phyloP scores from a whole-genome alignment of 371 early-diverging fungal species.

The Lichtheimia ramosa region DNA sequence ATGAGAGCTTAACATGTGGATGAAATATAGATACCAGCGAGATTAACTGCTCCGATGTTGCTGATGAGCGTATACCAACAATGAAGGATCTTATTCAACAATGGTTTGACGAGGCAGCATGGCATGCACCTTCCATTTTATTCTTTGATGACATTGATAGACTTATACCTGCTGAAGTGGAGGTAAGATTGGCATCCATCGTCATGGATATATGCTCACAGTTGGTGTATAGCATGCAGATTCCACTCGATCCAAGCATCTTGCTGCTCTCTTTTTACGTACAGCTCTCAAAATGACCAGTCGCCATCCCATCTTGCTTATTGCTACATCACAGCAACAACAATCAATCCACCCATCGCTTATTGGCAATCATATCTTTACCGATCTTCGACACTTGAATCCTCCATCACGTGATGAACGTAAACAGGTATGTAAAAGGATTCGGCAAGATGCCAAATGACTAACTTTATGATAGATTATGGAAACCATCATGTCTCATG shows the following conservation, averaged over 20 bases:
- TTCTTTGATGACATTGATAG: conserved; percentile 98
- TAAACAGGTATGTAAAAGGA: conserved; percentile 40
- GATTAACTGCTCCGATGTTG: conserved; percentile 66
- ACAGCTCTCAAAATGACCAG: conserved; percentile 44
- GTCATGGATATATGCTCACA: neutral
- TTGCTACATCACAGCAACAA: conserved; percentile 75
- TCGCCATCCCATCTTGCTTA: conserved; percentile 56
- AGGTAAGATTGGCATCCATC: conserved; percentile 38
- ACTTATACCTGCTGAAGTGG: conserved; percentile 82
- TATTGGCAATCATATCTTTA: conserved; percentile 66
- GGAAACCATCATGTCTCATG: conserved; percentile 54
- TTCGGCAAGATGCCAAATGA: neutral
- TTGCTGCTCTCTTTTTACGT: conserved; percentile 67
- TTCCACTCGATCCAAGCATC: conserved; percentile 66
- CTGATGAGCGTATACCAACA: conserved; percentile 62
- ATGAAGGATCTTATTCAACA: conserved; percentile 65
- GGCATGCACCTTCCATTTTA: conserved; percentile 82
- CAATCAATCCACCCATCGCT: conserved; percentile 66
- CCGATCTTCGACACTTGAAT: conserved; percentile 62
- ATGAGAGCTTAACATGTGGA: neutral
- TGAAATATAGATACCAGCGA: conserved; percentile 43
- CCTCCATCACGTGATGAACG: conserved; percentile 74
- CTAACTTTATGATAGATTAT: conserved; percentile 40
- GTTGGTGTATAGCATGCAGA: conserved; percentile 53
- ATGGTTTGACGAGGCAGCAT: conserved; percentile 71